Conservation (phyloP, 2,329 filamentous ascomycete genomes). For the Cladosporium sp. region DNA sequence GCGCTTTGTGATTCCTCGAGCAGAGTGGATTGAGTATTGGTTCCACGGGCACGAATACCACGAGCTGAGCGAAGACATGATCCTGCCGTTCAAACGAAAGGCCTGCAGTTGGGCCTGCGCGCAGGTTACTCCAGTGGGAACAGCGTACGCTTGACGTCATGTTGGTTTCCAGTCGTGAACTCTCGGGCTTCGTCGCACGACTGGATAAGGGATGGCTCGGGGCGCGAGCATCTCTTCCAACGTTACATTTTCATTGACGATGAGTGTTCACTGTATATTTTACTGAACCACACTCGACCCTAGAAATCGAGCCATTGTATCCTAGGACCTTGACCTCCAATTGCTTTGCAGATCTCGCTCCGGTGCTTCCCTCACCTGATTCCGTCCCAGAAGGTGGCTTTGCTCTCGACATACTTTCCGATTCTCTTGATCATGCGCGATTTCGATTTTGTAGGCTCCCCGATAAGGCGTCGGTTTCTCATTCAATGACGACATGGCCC, state of each 20-base stretch:
- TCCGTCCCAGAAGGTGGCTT: neutral
- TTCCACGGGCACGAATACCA: slow-evolving; percentile 20
- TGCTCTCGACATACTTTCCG: slow-evolving; percentile 7
- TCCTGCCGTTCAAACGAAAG: slow-evolving; percentile 31
- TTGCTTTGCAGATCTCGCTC: neutral
- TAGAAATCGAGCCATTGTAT: too few species aligned
- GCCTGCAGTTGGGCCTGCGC: slow-evolving; percentile 32
- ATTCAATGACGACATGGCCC: slow-evolving; percentile 22
- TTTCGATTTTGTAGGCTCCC: slow-evolving; percentile 19
- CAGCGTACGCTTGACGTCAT: neutral
- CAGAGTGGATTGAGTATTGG: slow-evolving; percentile 37
- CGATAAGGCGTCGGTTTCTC: slow-evolving; percentile 21
- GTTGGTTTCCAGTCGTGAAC: too few species aligned
- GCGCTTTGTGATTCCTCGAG: slow-evolving; percentile 28
- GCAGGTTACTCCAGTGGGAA: slow-evolving; percentile 4
- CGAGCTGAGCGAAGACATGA: slow-evolving; percentile 24
- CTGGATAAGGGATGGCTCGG: too few species aligned
- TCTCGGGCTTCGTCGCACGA: too few species aligned
- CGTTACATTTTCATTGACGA: neutral
- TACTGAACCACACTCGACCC: neutral
- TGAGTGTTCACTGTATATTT: neutral
- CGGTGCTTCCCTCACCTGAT: neutral
- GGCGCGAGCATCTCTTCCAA: too few species aligned
- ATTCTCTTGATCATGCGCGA: slow-evolving; percentile 12
- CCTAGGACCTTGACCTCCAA: neutral